A percentile compares a stretch with the other conserved stretches of the same genome.
Conservation (phyloP, 352 stramenopile genomes). For the Globisporangium polare region DNA sequence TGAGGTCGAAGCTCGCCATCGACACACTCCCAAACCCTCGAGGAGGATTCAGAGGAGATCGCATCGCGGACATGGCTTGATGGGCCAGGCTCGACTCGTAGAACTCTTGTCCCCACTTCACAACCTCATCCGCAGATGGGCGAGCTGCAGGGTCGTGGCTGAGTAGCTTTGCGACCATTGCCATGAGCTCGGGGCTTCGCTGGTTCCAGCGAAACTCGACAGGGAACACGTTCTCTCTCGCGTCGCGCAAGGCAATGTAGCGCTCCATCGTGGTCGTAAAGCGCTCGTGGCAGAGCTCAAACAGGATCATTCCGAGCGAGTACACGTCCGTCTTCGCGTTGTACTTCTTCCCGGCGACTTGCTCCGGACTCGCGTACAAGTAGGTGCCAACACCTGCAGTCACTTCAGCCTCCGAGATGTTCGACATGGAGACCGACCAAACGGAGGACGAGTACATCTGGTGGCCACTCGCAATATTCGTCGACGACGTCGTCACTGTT, state of each 20-base stretch:
- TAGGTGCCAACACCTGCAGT: slow-evolving; percentile 89
- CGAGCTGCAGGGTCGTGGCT: slow-evolving; percentile 45
- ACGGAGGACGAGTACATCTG: slow-evolving; percentile 42
- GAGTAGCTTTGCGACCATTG: slow-evolving; percentile 63
- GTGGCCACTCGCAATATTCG: slow-evolving; percentile 12
- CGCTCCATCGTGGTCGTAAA: slow-evolving; percentile 90
- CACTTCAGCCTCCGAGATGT: slow-evolving; percentile 77
- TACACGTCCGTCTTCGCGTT: slow-evolving; percentile 91
- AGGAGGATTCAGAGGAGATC: slow-evolving; percentile 35
- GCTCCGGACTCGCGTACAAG: slow-evolving; percentile 88
- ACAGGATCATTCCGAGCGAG: slow-evolving; percentile 90
- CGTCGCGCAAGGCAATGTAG: slow-evolving; percentile 73
- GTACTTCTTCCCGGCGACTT: slow-evolving; percentile 89
- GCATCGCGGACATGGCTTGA: slow-evolving; percentile 47
- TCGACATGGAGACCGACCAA: slow-evolving; percentile 54
- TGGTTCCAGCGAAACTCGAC: slow-evolving; percentile 41
- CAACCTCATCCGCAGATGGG: slow-evolving; percentile 59
- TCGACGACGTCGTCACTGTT: slow-evolving; percentile 8
- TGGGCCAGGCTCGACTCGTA: slow-evolving; percentile 63
- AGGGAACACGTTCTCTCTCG: slow-evolving; percentile 70
- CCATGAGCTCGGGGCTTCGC: slow-evolving; percentile 61
- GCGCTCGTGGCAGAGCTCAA: slow-evolving; percentile 86
- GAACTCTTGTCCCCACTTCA: slow-evolving; percentile 75
- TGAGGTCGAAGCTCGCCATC: slow-evolving; percentile 22
- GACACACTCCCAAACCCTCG: slow-evolving; percentile 15